phyloP scores from a whole-genome alignment of 805 yeast species.

The Pichia scutulata region DNA sequence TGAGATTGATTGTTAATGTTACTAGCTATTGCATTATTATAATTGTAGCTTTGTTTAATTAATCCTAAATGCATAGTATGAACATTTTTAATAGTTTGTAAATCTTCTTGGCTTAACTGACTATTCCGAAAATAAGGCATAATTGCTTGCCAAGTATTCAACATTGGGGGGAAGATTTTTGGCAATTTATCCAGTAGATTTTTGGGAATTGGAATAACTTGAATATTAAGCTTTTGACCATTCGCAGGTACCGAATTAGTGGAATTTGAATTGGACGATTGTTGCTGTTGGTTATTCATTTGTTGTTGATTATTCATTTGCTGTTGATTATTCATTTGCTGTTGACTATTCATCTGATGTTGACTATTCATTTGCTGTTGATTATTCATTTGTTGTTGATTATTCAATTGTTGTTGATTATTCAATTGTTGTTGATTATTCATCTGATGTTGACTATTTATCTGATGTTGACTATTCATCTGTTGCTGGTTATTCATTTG shows the following conservation, averaged over 20 bases:
- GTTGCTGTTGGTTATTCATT: constrained; percentile 15
- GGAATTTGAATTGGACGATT: neutral
- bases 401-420: constrained; percentile 4
- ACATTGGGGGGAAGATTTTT: constrained; percentile 60
- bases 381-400: constrained; percentile 14
- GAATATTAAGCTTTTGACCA: constrained; percentile 34
- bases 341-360: too few species aligned
- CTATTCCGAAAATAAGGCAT: constrained; percentile 51
- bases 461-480: neutral
- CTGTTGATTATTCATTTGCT: constrained; percentile 17
- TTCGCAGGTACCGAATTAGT: neutral
- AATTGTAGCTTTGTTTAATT: constrained; percentile 29
- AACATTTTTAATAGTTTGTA: constrained; percentile 55
- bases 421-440: neutral
- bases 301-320: neutral
- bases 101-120: constrained; percentile 48
- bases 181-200: constrained; percentile 61
- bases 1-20: constrained; percentile 31
- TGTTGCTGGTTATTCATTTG: constrained; percentile 1
- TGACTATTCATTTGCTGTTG: constrained; percentile 14
- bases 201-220: constrained; percentile 66
- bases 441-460: neutral
- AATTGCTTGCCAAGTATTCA: constrained; percentile 75
- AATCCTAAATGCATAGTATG: constrained; percentile 61
- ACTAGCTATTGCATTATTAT: constrained; percentile 21